These are phyloP conservation scores for Suillus placidus DNA, from an alignment of 768 basidiomycete species.

Conservation along the genomic window DNA sequence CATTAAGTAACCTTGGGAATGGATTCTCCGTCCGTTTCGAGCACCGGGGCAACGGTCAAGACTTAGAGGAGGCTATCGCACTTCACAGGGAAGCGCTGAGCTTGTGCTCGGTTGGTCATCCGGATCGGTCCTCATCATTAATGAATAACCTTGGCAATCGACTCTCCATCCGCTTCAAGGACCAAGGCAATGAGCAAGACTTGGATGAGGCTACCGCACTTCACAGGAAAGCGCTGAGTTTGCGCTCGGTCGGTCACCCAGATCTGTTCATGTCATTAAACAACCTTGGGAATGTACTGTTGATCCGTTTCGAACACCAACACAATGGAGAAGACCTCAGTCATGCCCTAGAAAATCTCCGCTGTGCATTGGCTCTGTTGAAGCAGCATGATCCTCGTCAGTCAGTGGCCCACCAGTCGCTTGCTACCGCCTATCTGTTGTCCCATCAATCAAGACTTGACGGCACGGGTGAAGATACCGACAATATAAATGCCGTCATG, in stretches of 20 bases:
- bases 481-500: background rate
- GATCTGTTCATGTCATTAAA: background rate
- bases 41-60: too few species aligned
- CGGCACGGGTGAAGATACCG: background rate
- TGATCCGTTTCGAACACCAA: background rate
- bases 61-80: too few species aligned
- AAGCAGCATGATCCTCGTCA: background rate
- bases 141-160: too few species aligned
- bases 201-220: background rate
- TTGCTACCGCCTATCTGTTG: background rate
- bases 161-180: too few species aligned
- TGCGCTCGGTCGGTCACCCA: background rate
- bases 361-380: too few species aligned
- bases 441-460: conserved; percentile 4
- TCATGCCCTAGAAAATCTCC: conserved; percentile 1
- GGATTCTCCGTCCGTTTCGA: too few species aligned
- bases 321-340: background rate
- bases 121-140: too few species aligned
- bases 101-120: background rate
- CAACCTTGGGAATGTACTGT: conserved; percentile 2
- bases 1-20: too few species aligned
- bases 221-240: background rate
- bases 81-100: background rate
- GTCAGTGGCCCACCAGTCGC: background rate
- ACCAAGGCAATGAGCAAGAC: too few species aligned